Conservation (phyloP, 495 filamentous ascomycete genomes). For the Evernia prunastri region DNA sequence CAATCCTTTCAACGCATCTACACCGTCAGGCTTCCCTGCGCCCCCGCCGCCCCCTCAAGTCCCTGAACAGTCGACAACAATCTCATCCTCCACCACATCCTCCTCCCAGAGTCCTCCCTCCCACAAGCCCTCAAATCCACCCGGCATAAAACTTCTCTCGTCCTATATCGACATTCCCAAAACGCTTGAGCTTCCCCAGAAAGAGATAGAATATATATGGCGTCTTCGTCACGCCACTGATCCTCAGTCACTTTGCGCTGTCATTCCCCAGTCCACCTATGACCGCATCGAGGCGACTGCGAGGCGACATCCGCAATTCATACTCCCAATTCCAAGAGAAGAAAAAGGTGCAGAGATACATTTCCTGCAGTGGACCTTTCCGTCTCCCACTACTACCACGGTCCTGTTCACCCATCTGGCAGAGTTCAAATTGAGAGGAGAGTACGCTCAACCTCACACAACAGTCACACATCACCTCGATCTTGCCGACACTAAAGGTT, state of each 20-base stretch:
- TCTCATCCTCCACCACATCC: constrained; percentile 28
- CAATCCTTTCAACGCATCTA: constrained; percentile 18
- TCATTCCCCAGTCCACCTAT: constrained; percentile 68
- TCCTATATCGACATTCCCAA: constrained; percentile 80
- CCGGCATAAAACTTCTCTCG: constrained; percentile 71
- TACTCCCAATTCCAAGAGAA: constrained; percentile 76
- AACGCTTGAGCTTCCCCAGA: constrained; percentile 59
- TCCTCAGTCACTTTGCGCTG: constrained; percentile 68
- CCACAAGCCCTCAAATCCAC: constrained; percentile 32
- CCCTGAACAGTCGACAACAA: neutral
- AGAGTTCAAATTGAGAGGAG: constrained; percentile 84
- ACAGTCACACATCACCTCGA: constrained; percentile 88
- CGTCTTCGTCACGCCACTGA: constrained; percentile 73
- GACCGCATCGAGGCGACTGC: constrained; percentile 58
- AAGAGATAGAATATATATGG: constrained; percentile 85
- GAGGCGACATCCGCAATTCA: constrained; percentile 73
- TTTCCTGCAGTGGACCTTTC: constrained; percentile 73
- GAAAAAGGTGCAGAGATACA: constrained; percentile 67
- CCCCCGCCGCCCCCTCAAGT: constrained; percentile 29
- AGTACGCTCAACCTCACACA: constrained; percentile 85
- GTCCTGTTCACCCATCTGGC: constrained; percentile 89
- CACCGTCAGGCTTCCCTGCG: constrained; percentile 31
- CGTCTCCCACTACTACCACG: constrained; percentile 60
- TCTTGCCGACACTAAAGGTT: constrained; percentile 58
- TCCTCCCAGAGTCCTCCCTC: constrained; percentile 27